Conservation (phyloP, 2,329 filamentous ascomycete genomes). For the Tetracladium maxilliforme region DNA sequence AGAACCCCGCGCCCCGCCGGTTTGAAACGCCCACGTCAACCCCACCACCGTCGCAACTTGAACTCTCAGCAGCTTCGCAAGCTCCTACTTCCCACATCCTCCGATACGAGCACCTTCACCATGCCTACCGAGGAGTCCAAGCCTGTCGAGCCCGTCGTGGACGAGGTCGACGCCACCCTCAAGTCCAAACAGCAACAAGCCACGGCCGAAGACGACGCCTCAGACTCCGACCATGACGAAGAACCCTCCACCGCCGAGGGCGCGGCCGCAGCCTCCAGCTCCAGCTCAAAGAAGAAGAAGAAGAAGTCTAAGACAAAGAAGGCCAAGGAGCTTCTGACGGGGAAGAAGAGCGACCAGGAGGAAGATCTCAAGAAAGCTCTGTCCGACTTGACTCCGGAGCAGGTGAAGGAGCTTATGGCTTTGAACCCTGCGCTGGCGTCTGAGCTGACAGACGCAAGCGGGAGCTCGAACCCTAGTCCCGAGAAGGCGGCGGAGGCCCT, state of each 20-base stretch:
- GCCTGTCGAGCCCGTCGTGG: constrained; percentile 1
- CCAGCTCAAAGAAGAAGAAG: constrained; percentile 51
- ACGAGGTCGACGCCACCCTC: constrained; percentile 19
- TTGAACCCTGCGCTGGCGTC: constrained; percentile 60
- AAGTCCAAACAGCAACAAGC: too few species aligned
- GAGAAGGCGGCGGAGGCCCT: constrained; percentile 34
- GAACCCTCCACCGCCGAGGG: constrained; percentile 11
- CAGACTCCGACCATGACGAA: constrained; percentile 19
- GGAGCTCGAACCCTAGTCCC: constrained; percentile 16
- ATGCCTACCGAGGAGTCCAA: constrained; percentile 2
- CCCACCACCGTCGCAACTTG: not conserved
- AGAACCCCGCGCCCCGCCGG: not conserved
- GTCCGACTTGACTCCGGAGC: constrained; percentile 35
- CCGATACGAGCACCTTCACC: not conserved
- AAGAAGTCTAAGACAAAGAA: constrained; percentile 28
- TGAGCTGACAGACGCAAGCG: constrained; percentile 27
- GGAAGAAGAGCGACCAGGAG: constrained; percentile 21
- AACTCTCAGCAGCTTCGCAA: not conserved
- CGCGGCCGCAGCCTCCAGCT: constrained; percentile 19
- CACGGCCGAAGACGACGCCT: constrained; percentile 30
- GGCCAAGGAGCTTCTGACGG: constrained; percentile 14
- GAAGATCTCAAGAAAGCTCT: constrained; percentile 27
- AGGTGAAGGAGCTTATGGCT: constrained; percentile 50
- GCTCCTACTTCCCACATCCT: constrained; percentile 1
- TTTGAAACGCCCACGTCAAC: not conserved